Evolutionary conservation across 176 grass and related monocot genomes (phyloP).

Genomic region (Pontederia paniculata): DNA sequence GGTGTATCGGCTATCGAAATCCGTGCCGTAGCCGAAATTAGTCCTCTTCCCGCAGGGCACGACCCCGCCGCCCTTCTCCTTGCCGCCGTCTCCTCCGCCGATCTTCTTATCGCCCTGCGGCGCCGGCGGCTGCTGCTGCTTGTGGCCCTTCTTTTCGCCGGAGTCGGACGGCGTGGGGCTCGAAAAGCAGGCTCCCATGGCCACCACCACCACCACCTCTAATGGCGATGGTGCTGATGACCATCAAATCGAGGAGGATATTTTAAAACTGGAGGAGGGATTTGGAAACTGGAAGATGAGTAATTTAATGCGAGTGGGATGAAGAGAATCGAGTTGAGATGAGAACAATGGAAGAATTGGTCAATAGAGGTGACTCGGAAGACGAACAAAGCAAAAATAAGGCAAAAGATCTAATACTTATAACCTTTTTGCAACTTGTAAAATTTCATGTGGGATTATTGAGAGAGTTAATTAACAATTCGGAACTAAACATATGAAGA

Average conservation of each 20-base stretch:
- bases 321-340: background rate
- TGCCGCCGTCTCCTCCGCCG: background rate
- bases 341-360: background rate
- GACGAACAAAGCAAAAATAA: no score
- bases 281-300: background rate
- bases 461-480: no score
- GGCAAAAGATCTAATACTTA: no score
- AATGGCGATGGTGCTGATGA: background rate
- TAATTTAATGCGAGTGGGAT: background rate
- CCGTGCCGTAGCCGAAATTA: slow-evolving; percentile 58
- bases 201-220: background rate
- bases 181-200: slow-evolving; percentile 16
- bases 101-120: no score
- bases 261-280: background rate
- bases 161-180: background rate
- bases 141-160: background rate
- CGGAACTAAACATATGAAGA: no score
- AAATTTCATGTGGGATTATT: no score
- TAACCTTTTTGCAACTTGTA: no score
- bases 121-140: background rate
- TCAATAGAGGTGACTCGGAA: slow-evolving; percentile 7
- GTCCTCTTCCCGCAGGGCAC: slow-evolving; percentile 11
- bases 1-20: slow-evolving; percentile 59
- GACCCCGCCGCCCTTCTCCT: background rate
- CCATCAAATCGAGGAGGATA: slow-evolving; percentile 2